A percentile compares a stretch with the other conserved stretches of the same genome.
These are phyloP conservation scores for Kluyveromyces siamensis DNA, from an alignment of 805 yeast genomes.

Conservation along the genomic window DNA sequence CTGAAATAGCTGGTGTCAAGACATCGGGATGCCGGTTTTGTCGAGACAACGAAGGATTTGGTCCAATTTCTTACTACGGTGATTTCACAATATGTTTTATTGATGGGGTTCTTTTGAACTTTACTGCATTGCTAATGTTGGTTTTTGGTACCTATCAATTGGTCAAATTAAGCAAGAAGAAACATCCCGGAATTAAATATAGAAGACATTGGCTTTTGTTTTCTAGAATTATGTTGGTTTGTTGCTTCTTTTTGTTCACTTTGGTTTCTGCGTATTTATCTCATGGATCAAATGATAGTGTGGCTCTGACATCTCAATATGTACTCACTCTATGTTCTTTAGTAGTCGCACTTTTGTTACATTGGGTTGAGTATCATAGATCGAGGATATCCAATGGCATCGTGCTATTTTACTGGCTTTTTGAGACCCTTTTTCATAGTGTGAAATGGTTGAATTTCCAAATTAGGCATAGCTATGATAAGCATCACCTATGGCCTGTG, in stretches of 20 bases:
- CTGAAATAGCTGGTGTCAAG: background rate
- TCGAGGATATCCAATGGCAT: slow-evolving; percentile 56
- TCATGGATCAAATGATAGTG: slow-evolving; percentile 14
- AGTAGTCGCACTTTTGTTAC: slow-evolving; percentile 45
- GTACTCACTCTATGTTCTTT: slow-evolving; percentile 31
- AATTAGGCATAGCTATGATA: slow-evolving; percentile 28
- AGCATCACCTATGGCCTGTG: slow-evolving; percentile 16
- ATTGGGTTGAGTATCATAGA: slow-evolving; percentile 66
- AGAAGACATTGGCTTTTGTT: slow-evolving; percentile 32
- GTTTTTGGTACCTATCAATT: slow-evolving; percentile 35
- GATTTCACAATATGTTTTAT: slow-evolving; percentile 56
- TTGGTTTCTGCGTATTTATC: slow-evolving; percentile 8
- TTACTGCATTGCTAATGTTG: slow-evolving; percentile 35
- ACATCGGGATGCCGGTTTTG: slow-evolving; percentile 14
- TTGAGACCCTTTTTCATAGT: slow-evolving; percentile 39
- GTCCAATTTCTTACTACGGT: slow-evolving; percentile 37
- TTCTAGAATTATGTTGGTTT: slow-evolving; percentile 28
- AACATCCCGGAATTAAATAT: slow-evolving; percentile 24
- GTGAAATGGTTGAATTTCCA: slow-evolving; percentile 35
- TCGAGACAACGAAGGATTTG: slow-evolving; percentile 32
- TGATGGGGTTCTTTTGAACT: slow-evolving; percentile 41
- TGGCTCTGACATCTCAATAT: slow-evolving; percentile 12
- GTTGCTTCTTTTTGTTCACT: slow-evolving; percentile 25
- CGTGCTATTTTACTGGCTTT: slow-evolving; percentile 69
- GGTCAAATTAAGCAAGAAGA: slow-evolving; percentile 14